phyloP scores from a whole-genome alignment of 805 yeast species.

The Saccharomycopsis sp. region DNA sequence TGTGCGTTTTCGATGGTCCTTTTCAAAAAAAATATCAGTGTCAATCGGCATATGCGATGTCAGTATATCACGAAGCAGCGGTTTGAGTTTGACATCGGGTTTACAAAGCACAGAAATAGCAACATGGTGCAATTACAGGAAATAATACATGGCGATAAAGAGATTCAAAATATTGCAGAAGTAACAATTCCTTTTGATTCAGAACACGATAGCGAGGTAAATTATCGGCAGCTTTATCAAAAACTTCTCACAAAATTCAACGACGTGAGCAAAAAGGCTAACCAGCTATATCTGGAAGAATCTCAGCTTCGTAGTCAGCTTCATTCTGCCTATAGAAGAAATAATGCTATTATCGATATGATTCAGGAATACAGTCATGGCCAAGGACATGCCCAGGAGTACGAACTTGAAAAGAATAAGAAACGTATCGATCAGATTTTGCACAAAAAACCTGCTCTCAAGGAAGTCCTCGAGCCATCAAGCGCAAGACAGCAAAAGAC shows the following conservation, averaged over 20 bases:
- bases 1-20: too few relatives aligned
- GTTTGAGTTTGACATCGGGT: too few relatives aligned
- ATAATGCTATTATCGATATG: conserved; percentile 12
- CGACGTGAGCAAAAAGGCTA: conserved; percentile 1
- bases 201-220: background rate
- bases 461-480: background rate
- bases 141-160: background rate
- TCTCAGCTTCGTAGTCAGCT: conserved; percentile 4
- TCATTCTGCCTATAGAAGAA: background rate
- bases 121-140: background rate
- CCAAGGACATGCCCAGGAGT: background rate
- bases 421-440: background rate
- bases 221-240: conserved; percentile 7
- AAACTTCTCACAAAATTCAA: conserved; percentile 4
- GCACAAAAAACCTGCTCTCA: conserved; percentile 2
- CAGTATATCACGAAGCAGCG: too few relatives aligned
- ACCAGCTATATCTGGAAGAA: conserved; percentile 7
- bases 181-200: background rate
- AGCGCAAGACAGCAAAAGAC: background rate
- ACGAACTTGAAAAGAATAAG: background rate
- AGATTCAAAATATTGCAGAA: background rate
- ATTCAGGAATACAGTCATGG: conserved; percentile 7
- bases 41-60: too few relatives aligned
- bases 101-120: too few relatives aligned
- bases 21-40: too few relatives aligned